phyloP scores from a whole-genome alignment of 306 rosid species.

The Oemleria cerasiformis region DNA sequence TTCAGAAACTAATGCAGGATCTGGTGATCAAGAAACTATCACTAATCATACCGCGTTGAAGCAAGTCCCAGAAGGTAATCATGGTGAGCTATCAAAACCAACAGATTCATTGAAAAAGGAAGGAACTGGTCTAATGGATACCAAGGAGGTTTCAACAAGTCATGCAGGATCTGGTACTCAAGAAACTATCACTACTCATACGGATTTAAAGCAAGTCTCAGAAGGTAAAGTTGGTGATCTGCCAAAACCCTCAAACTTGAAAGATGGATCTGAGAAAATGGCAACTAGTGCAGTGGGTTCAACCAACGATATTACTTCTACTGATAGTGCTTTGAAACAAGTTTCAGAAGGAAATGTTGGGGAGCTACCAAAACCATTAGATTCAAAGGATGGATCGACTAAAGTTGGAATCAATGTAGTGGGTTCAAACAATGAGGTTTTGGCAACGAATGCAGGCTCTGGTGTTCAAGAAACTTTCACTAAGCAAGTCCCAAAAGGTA shows the following conservation, averaged over 20 bases:
- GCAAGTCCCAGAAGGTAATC: conserved; percentile 34
- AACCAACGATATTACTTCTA: not conserved
- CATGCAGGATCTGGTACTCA: not conserved
- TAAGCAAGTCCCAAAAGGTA: conserved; percentile 2
- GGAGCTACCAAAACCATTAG: not conserved
- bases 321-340: not conserved
- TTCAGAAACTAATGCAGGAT: conserved; percentile 11
- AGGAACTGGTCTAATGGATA: not conserved
- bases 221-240: conserved; percentile 29
- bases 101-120: conserved; percentile 8
- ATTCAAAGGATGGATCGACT: not conserved
- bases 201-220: not conserved
- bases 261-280: not conserved
- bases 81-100: conserved; percentile 32
- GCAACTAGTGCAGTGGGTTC: not conserved
- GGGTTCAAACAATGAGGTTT: not conserved
- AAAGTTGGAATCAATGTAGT: not conserved
- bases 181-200: not conserved
- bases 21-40: conserved; percentile 23
- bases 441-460: not conserved
- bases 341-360: not conserved
- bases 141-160: not conserved
- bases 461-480: not conserved
- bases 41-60: conserved; percentile 15
- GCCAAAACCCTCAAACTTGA: conserved; percentile 25